A percentile compares a stretch with the other conserved stretches of the same genome.
These are phyloP conservation scores for Pichia sp. DNA, from an alignment of 1,139 yeast species.

Conservation along the genomic window DNA sequence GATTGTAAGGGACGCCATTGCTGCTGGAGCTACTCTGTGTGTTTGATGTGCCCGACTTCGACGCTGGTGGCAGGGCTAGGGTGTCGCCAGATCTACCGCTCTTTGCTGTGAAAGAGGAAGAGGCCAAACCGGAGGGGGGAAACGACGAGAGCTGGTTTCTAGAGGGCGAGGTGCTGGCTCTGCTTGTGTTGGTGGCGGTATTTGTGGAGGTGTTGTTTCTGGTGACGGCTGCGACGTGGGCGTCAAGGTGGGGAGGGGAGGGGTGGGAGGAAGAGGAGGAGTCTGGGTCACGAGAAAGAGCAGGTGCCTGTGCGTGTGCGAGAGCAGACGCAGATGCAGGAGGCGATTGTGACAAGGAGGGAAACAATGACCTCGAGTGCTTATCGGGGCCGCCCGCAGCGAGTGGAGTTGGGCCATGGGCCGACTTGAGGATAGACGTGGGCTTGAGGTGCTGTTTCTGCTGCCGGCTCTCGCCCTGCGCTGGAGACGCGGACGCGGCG, in stretches of 20 bases:
- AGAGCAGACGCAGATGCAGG: too few relatives aligned
- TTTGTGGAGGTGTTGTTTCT: background rate
- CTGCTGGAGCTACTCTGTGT: background rate
- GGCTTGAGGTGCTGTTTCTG: background rate
- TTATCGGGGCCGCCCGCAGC: background rate
- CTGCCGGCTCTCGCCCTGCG: background rate
- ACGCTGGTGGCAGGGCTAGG: too few relatives aligned
- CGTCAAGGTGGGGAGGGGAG: background rate
- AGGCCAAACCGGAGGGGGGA: background rate
- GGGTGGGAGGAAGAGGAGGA: background rate
- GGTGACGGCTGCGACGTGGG: background rate
- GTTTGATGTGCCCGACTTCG: background rate
- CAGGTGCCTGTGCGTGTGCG: too few relatives aligned
- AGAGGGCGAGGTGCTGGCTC: too few relatives aligned
- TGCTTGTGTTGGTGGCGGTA: too few relatives aligned
- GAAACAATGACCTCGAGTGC: background rate
- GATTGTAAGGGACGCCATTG: constrained; percentile 8
- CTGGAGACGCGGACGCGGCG: background rate
- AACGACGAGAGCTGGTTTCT: background rate
- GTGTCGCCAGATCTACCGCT: background rate
- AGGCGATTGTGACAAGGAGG: too few relatives aligned
- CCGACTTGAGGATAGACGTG: background rate
- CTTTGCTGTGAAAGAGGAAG: background rate
- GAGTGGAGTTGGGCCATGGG: background rate
- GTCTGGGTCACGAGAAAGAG: background rate